Evolutionary conservation across 306 rosid genomes (phyloP), one percentile per base, ranked within the genome.

Genomic region (Rosa multiflora): DNA sequence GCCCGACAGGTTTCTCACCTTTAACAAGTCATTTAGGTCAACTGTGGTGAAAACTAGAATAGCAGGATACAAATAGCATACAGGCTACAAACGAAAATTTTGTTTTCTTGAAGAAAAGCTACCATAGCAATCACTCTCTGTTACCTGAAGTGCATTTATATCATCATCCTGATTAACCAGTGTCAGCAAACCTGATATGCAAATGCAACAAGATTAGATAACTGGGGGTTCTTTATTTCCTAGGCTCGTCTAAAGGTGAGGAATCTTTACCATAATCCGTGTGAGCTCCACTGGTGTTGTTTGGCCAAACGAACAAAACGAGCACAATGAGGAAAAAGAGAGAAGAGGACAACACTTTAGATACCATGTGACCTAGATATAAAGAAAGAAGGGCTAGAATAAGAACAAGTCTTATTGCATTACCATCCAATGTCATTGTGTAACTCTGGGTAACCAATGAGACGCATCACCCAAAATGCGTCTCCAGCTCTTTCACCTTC

Each of bases 401-500:
- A 40, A 46, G 81, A 52, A 55, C 21, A 5, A 62, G 71, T 6
- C 40, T 37, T 67, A 81, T 13, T 81, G 48, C 32, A 55, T 85
- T 89, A 95, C 99, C 99, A 95, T 91, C 99, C 99, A 78, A 89
- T 78, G 76, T 90, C 96, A 79, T 81, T 89, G 79, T 91, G 47
- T 75, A 71, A 75, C 53, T 82, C 93, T 1, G 92, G 99, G 80
- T 95, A 93, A 81, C 98, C 99, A 20, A 91, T 83, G 46, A 92
- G 85, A 47, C 99, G 88, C 90, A 86, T 88, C 13, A 88, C 94
- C 98, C 98, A 95, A 81, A 95, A 95, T 58, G 99, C 88, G 84
- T 95, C 83, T 70, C 98, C 98, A 43, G 98, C 99, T 87, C 94
- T 91, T 9, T 87, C 84, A 53, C 96, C 99, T 85, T 95, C 99